Base-by-base conservation (phyloP, 148 eudicot genomes). In the Heliosperma pusillum region DNA sequence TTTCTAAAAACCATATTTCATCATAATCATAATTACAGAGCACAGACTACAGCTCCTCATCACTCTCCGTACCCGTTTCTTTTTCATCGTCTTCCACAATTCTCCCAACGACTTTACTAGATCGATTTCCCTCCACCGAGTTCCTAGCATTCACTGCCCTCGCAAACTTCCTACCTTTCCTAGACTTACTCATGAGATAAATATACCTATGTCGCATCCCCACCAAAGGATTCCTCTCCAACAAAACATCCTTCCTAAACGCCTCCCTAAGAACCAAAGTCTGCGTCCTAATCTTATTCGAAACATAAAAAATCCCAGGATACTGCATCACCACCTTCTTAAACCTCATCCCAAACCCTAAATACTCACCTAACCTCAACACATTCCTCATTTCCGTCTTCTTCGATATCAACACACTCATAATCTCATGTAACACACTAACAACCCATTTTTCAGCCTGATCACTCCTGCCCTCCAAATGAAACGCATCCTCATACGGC, bases 211-310 rank as follows among this genome's bases (percentile, higher is more conserved):
- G 74, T 19, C 96, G 82, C 90, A 93, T 85, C 4, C 86, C 93
- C 86, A 90, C 83, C 82, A 93, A 79, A 10, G 87, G 89, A 75
- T 90, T 87, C 78, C 80, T 88, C 24, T 87, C 86, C 20, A 87
- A 19, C 85, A 93, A 73, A 70, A 83, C 57, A 42, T 85, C 85
- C 77, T 85, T 90, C 79, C 82, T 86, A 74, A 80, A 90, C 7
- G 84, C 93, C 81, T 93, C 96, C 82, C 89, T 85, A 11, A 90
- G 82, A 75, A 92, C 91, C 68, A 92, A 90, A 4, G 97, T 92
- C 86, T 92, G 93, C 2, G 89, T 92, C 78, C 88, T 83, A 16
- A 84, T 83, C 83, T 93, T 90, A 78, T 89, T 90, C 1, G 97
- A 93, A 44, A 86, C 71, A 69, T 90, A 90, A 78, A 92, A 93